These are phyloP conservation scores for Rhytidiadelphus loreus DNA, from an alignment of 225 moss, liverwort and hornwort genomes.

Conservation along the genomic window DNA sequence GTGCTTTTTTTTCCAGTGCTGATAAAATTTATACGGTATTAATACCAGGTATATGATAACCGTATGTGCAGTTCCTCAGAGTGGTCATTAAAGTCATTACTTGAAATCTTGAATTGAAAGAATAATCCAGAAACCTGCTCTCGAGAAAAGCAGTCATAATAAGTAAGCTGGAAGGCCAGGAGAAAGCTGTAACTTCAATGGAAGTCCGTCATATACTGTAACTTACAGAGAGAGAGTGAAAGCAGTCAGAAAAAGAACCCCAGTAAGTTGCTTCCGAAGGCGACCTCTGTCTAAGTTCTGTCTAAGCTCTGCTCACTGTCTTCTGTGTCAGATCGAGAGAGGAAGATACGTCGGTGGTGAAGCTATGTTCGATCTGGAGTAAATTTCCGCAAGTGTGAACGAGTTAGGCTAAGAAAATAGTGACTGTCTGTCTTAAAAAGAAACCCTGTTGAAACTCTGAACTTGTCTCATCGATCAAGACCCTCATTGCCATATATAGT, in stretches of 20 bases:
- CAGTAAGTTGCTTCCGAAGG: not conserved
- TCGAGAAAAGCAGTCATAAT: not conserved
- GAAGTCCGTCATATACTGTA: not conserved
- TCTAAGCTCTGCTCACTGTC: not conserved
- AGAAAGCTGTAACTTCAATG: not conserved
- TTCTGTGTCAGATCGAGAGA: not conserved
- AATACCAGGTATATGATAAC: not conserved
- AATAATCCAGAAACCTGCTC: not conserved
- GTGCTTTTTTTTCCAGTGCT: not conserved
- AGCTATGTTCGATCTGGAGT: not conserved
- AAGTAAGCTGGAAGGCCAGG: not conserved
- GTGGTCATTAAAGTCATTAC: not conserved
- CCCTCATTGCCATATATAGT: not conserved
- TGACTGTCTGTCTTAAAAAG: no score
- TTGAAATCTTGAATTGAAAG: not conserved
- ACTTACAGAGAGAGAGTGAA: not conserved
- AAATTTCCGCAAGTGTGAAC: not conserved
- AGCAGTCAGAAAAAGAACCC: not conserved
- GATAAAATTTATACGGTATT: not conserved
- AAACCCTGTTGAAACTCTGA: not conserved
- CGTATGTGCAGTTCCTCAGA: not conserved
- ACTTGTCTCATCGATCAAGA: not conserved
- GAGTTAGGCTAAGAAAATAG: no score
- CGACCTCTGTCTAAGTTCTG: not conserved
- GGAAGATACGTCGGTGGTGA: not conserved